These are phyloP conservation scores for Jaltomata sinuosa DNA, from an alignment of 257 asterid species.

Conservation along the genomic window DNA sequence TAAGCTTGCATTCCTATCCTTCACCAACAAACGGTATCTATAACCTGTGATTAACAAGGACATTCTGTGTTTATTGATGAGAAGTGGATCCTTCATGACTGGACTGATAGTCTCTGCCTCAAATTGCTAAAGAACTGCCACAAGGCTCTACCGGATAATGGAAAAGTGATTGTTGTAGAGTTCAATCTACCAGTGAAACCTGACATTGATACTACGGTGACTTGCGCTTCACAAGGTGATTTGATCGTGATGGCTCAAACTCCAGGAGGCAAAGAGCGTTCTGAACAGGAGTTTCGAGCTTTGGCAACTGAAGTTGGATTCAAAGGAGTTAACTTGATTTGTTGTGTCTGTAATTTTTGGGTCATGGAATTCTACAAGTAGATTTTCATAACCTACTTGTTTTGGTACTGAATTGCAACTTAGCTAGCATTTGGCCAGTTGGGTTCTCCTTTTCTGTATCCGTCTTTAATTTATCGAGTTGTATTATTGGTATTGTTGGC, in stretches of 20 bases:
- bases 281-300: constrained; percentile 10
- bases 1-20: not conserved
- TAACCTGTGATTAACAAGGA: not conserved
- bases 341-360: constrained; percentile 20
- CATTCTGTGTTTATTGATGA: not conserved
- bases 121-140: constrained; percentile 24
- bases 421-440: no score
- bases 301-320: constrained; percentile 27
- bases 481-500: no score
- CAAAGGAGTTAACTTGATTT: constrained; percentile 2
- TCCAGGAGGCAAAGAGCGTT: constrained; percentile 33
- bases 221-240: constrained; percentile 9
- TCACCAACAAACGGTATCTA: not conserved
- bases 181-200: constrained; percentile 10
- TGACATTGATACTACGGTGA: not conserved
- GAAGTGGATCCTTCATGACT: constrained; percentile 39
- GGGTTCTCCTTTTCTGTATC: no score
- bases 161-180: constrained; percentile 15
- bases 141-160: constrained; percentile 17
- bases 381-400: not conserved
- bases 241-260: constrained; percentile 21
- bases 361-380: constrained; percentile 27
- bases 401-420: not conserved
- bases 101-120: constrained; percentile 26
- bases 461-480: no score